Evolutionary conservation across 2,329 filamentous ascomycete species (phyloP), one percentile per base, ranked within the genome.

Genomic region (Coleophoma eucalyptorum): DNA sequence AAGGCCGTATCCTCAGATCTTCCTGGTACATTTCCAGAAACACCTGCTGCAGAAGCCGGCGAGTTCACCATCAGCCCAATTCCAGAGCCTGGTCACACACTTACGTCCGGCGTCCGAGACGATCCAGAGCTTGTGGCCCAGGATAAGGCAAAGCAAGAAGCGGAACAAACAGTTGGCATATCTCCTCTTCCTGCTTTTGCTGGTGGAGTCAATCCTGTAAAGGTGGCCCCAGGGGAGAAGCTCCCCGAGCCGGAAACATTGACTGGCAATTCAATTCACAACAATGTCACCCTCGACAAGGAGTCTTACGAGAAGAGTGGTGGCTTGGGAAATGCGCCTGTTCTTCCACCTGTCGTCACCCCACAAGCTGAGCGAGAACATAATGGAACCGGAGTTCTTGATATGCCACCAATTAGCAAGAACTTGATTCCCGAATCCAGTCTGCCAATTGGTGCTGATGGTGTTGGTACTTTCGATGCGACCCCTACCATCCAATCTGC

Each of bases 251-350:
- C 78, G 21, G 79, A 73, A 67, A 78, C 79, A 21, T 64, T 91
- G 60, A 84, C 83, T 44, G 69, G 78, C 47, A 87, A 89, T 67
- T 86, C 86, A 57, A 74, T 81, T 60, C 86, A 89, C 66, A 74
- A 74, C 53, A 86, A 90, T 46, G 80, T 96, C 63, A 82, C 85
- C 63, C 80, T 89, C 18, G 92, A 97, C 67, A 80, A 90, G 68
- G 89, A 84, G 59, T 93, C 90, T 1, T 97, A 97, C 69, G 87
- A 95, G 68, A 89, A 89, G 69, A 84, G 85, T 56, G 87, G 87
- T 63, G 79, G 84, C 51, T 69, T 84, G 6, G 63, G 61, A 3
- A 54, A 55, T 48, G 55, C 61, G 16, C 63, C 64, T 16, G 53
- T 63, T 18, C 58, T 66, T 16, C 63, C 64, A 31, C 61, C 62